Evolutionary conservation across 2,329 filamentous ascomycete species (phyloP).

Genomic region (Trichoderma koningii): DNA sequence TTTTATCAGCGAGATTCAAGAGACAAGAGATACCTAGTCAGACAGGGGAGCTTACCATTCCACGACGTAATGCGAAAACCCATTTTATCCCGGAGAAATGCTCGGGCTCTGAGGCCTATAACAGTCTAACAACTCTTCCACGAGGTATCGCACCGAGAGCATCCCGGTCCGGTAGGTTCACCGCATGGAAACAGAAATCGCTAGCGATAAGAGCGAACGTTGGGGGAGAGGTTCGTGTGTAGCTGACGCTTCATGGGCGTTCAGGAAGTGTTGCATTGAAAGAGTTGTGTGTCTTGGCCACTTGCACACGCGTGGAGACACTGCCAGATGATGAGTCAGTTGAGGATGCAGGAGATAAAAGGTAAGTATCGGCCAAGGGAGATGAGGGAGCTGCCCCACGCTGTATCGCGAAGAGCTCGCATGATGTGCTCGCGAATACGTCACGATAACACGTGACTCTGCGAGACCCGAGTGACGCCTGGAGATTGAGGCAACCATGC

Average conservation of each 20-base stretch:
- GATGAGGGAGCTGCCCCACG: not conserved
- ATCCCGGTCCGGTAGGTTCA: conserved; percentile 5
- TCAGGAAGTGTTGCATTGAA: not conserved
- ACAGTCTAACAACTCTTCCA: conserved; percentile 1
- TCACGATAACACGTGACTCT: conserved; percentile 39
- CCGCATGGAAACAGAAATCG: not conserved
- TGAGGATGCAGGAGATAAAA: not conserved
- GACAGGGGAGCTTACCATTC: conserved; percentile 63
- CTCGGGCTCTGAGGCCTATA: not conserved
- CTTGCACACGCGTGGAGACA: not conserved
- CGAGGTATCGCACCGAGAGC: not conserved
- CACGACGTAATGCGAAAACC: conserved; percentile 79
- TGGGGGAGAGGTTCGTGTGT: not conserved
- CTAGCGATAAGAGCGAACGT: not conserved
- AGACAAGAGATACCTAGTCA: not conserved
- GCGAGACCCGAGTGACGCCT: conserved; percentile 31
- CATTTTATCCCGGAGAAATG: conserved; percentile 51
- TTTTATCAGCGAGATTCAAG: not conserved
- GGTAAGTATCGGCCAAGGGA: not conserved
- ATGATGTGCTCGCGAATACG: conserved; percentile 29
- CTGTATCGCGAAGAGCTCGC: conserved; percentile 6
- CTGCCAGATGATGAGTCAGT: too few relatives aligned
- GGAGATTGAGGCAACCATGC: conserved; percentile 38
- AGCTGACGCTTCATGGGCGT: not conserved
- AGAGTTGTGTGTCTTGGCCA: not conserved